Conservation (phyloP, 495 filamentous ascomycete genomes). For the Aspergillus leporis region DNA sequence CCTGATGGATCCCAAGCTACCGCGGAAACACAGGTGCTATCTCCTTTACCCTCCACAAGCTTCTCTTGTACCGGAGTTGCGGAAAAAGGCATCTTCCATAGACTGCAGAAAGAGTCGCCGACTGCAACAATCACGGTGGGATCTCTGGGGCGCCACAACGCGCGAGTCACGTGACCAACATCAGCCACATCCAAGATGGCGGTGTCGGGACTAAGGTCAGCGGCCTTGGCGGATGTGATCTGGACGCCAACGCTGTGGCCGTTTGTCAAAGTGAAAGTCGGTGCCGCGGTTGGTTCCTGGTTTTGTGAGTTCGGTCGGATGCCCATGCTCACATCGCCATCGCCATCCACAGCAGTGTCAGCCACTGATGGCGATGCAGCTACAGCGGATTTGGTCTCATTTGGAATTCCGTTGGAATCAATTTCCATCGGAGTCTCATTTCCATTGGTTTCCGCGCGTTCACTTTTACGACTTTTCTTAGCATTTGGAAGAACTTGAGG, state of each 20-base stretch:
- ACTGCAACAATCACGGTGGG: conserved; percentile 71
- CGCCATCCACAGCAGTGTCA: conserved; percentile 34
- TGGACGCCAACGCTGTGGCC: conserved; percentile 73
- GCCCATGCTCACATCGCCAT: conserved; percentile 48
- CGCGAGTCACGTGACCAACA: conserved; percentile 66
- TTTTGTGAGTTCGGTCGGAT: conserved; percentile 26
- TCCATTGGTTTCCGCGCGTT: conserved; percentile 62
- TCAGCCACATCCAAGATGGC: conserved; percentile 60
- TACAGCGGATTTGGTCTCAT: conserved; percentile 53
- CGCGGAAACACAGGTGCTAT: conserved; percentile 46
- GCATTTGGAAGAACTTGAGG: conserved; percentile 18
- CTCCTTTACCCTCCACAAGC: conserved; percentile 35
- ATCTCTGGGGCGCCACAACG: conserved; percentile 77
- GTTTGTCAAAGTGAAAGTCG: conserved; percentile 60
- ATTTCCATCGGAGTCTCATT: conserved; percentile 58
- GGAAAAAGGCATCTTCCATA: conserved; percentile 66
- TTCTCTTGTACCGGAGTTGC: conserved; percentile 41
- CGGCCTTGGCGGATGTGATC: conserved; percentile 51
- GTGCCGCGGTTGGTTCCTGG: conserved; percentile 42
- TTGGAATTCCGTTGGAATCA: conserved; percentile 36
- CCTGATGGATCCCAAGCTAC: conserved; percentile 75
- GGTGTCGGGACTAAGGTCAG: conserved; percentile 68
- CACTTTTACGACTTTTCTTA: conserved; percentile 45
- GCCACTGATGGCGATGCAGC: conserved; percentile 22
- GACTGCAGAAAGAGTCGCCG: conserved; percentile 75